Percentiles rank a stretch among this genome's conserved stretches.
Conservation (phyloP, 441 rosid species). For the Corymbia citriodora region DNA sequence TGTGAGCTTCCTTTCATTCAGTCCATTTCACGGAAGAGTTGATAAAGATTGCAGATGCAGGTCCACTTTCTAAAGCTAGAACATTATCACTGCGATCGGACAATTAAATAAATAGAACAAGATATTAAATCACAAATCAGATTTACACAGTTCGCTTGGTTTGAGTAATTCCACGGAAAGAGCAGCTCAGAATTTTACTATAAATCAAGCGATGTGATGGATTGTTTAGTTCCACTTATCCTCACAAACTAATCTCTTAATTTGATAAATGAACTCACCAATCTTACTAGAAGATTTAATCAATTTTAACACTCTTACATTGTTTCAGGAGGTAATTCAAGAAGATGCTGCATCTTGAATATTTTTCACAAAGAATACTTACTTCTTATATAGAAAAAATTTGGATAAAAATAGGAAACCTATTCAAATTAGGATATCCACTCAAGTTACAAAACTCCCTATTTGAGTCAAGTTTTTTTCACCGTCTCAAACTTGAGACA, state of each 20-base stretch:
- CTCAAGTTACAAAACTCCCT: neutral
- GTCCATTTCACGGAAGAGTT: neutral
- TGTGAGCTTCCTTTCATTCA: neutral
- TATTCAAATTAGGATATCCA: neutral
- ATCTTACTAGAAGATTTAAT: neutral
- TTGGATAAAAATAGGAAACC: neutral
- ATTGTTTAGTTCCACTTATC: neutral
- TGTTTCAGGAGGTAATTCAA: neutral
- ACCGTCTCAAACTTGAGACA: neutral
- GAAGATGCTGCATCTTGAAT: neutral
- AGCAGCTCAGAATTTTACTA: neutral
- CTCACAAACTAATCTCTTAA: neutral
- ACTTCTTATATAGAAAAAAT: neutral
- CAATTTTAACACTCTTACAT: neutral
- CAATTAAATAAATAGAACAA: neutral
- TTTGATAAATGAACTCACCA: neutral
- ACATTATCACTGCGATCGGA: neutral
- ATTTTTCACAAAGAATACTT: neutral
- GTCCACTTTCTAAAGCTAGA: neutral
- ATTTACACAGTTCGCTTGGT: neutral
- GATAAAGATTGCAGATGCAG: neutral
- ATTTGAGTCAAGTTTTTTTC: neutral
- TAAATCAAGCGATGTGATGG: accelerated
- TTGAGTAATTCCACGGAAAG: neutral
- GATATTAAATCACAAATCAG: neutral